phyloP scores from a whole-genome alignment of 495 filamentous ascomycete species.

The Pseudotulostoma volvatum region DNA sequence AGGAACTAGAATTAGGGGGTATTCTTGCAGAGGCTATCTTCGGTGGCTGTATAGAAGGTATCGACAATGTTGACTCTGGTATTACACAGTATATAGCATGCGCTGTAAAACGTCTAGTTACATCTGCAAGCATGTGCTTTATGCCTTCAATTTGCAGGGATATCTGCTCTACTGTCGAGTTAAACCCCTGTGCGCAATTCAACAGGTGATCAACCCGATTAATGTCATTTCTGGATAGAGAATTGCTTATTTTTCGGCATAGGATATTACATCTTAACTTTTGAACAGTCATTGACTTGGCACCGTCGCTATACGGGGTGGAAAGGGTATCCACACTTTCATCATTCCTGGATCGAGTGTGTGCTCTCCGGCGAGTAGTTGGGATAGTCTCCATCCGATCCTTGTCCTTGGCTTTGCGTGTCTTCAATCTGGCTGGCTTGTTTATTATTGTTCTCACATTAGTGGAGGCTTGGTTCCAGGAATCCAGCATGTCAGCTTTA shows the following conservation, averaged over 20 bases:
- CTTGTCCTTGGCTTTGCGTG: slow-evolving; percentile 7
- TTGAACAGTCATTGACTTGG: slow-evolving; percentile 40
- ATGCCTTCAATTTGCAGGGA: slow-evolving; percentile 27
- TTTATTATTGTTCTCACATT: too few species aligned
- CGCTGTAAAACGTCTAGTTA: slow-evolving; percentile 48
- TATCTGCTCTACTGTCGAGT: slow-evolving; percentile 23
- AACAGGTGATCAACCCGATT: slow-evolving; percentile 22
- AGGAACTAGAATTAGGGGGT: not conserved
- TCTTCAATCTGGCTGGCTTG: slow-evolving; percentile 24
- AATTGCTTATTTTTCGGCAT: slow-evolving; percentile 42
- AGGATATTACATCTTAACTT: slow-evolving; percentile 45
- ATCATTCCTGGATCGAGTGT: too few species aligned
- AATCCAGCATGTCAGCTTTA: not conserved
- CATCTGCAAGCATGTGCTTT: slow-evolving; percentile 36
- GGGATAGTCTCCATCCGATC: slow-evolving; percentile 14
- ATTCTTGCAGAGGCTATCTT: not conserved
- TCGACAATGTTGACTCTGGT: slow-evolving; percentile 77
- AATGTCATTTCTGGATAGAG: slow-evolving; percentile 22
- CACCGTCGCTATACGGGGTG: slow-evolving; percentile 7
- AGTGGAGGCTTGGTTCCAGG: too few species aligned
- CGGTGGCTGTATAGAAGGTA: slow-evolving; percentile 41
- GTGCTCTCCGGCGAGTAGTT: too few species aligned
- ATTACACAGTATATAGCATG: slow-evolving; percentile 81
- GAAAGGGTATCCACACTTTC: too few species aligned
- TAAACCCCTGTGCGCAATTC: slow-evolving; percentile 18